These are phyloP conservation scores for Cytospora mali DNA, from an alignment of 2,329 filamentous ascomycete species.

Conservation along the genomic window DNA sequence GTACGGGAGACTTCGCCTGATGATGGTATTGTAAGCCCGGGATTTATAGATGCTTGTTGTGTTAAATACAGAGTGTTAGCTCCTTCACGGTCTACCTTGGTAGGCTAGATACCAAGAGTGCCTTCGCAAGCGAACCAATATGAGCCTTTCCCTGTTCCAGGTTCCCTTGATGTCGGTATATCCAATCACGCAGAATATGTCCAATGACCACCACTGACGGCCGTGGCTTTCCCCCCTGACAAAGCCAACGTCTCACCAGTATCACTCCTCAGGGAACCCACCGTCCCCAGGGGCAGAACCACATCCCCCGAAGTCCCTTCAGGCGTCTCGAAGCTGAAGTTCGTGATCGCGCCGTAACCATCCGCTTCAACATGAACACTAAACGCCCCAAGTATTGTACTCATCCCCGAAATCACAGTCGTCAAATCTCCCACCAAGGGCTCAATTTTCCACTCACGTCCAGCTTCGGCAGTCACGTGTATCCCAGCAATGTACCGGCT, in stretches of 20 bases:
- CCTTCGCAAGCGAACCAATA: background rate
- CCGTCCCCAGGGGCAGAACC: constrained; percentile 21
- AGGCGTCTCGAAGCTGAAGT: constrained; percentile 24
- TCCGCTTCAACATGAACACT: constrained; percentile 21
- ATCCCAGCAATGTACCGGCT: constrained; percentile 47
- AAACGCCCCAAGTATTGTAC: constrained; percentile 22
- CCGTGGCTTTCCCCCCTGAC: constrained; percentile 15
- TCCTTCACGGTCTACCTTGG: background rate
- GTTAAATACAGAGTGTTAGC: background rate
- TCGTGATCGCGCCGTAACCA: constrained; percentile 21
- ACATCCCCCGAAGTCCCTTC: constrained; percentile 25
- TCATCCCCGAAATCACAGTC: constrained; percentile 20
- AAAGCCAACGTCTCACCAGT: constrained; percentile 14
- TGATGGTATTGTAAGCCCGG: background rate
- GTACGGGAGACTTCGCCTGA: too few species aligned
- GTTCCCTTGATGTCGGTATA: background rate
- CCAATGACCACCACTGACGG: constrained; percentile 24
- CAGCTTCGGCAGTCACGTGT: constrained; percentile 40
- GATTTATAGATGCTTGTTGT: background rate
- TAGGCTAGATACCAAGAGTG: background rate
- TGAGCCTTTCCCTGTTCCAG: background rate
- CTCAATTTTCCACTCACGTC: constrained; percentile 41
- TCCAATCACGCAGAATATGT: constrained; percentile 5
- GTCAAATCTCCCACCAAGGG: constrained; percentile 45
- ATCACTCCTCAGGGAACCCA: constrained; percentile 16